phyloP scores from a whole-genome alignment of 345 rosid genomes.

The Eucalyptus sp. region DNA sequence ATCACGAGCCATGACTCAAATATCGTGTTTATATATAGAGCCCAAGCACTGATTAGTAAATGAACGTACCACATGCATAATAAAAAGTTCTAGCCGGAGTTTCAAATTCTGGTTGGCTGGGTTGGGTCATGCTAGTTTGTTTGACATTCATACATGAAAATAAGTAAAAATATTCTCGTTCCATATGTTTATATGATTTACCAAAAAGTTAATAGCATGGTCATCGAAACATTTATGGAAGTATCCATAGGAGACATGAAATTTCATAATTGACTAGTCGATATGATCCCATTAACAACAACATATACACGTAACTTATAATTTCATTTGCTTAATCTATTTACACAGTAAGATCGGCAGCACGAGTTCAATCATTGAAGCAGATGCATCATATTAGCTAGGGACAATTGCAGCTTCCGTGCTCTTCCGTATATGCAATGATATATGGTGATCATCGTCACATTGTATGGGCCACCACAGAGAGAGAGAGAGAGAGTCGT shows the following conservation, averaged over 20 bases:
- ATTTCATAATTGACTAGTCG: background rate
- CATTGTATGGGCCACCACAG: slow-evolving; percentile 7
- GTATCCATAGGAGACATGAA: background rate
- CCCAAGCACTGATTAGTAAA: background rate
- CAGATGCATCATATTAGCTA: background rate
- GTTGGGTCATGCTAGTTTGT: background rate
- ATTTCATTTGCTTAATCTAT: background rate
- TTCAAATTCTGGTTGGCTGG: background rate
- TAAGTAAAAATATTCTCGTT: background rate
- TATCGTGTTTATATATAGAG: background rate
- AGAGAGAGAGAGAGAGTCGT: background rate
- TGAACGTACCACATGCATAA: background rate
- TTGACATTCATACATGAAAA: background rate
- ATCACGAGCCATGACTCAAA: background rate
- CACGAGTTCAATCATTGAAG: background rate
- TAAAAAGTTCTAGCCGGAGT: background rate
- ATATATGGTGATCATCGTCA: background rate
- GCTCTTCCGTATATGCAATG: background rate
- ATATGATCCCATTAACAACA: background rate
- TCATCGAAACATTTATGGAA: background rate
- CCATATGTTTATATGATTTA: background rate
- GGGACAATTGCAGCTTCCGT: background rate
- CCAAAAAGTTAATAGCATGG: background rate
- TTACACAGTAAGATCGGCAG: background rate
- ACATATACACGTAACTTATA: background rate